Percentiles rank a stretch among this genome's conserved stretches.
phyloP scores from a whole-genome alignment of 179 eudicot species.

The Heliamphora pulchella region DNA sequence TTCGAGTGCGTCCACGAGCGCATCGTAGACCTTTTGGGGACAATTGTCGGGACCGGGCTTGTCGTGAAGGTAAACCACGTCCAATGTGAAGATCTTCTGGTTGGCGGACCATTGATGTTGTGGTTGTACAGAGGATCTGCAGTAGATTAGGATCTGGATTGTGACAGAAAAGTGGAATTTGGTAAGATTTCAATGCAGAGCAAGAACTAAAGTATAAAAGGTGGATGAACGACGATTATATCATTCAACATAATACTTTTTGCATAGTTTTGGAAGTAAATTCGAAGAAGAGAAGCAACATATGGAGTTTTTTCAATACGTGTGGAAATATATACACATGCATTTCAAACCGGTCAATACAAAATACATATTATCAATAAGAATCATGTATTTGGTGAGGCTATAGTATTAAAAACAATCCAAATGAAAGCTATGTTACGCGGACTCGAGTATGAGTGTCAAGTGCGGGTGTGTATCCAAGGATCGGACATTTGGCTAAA shows the following conservation, averaged over 20 bases:
- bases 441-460: too few species aligned
- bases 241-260: too few species aligned
- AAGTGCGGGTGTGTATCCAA: too few species aligned
- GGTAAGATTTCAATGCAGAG: neutral
- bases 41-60: conserved; percentile 86
- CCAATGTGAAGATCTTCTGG: conserved; percentile 74
- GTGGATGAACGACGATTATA: too few species aligned
- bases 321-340: neutral
- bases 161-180: neutral
- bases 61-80: conserved; percentile 86
- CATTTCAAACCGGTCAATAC: neutral
- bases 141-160: conserved; percentile 67
- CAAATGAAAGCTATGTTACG: too few species aligned
- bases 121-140: conserved; percentile 74
- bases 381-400: too few species aligned
- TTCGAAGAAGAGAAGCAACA: neutral
- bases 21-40: conserved; percentile 85
- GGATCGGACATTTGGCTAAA: too few species aligned
- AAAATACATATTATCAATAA: too few species aligned
- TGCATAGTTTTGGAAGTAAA: too few species aligned
- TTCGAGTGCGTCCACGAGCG: conserved; percentile 80
- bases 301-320: neutral
- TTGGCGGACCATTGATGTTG: conserved; percentile 53
- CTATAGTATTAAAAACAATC: too few species aligned
- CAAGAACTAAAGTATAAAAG: neutral